phyloP scores from a whole-genome alignment of 768 basidiomycete genomes.

The Amanita fuliginea region DNA sequence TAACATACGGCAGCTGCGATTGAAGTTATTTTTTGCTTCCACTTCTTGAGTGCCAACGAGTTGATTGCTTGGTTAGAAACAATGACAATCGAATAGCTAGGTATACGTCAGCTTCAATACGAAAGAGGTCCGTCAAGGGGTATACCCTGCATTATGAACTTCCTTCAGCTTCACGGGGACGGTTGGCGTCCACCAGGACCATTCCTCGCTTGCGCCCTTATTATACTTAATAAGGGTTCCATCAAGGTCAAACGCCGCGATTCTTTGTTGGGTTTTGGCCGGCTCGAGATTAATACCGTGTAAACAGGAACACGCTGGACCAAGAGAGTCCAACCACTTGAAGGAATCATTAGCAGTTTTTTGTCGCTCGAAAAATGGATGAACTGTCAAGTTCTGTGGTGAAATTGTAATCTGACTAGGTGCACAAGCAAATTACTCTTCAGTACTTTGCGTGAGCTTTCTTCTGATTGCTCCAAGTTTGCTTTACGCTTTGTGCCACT shows the following conservation, averaged over 20 bases:
- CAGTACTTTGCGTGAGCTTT: neutral
- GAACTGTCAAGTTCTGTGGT: constrained; percentile 14
- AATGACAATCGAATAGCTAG: constrained; percentile 55
- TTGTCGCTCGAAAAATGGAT: constrained; percentile 23
- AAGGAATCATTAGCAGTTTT: constrained; percentile 14
- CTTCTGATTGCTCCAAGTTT: neutral
- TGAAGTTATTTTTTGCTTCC: constrained; percentile 67
- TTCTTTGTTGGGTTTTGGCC: constrained; percentile 30
- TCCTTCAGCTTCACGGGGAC: constrained; percentile 57
- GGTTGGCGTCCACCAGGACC: constrained; percentile 64
- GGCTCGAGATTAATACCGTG: constrained; percentile 33
- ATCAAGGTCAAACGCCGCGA: constrained; percentile 81
- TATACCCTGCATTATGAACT: constrained; percentile 50
- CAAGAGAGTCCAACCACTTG: constrained; percentile 30
- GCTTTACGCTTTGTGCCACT: neutral
- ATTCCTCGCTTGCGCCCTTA: constrained; percentile 25
- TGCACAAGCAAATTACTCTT: neutral
- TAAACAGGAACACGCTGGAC: constrained; percentile 27
- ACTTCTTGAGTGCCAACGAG: constrained; percentile 35
- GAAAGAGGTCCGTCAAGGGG: constrained; percentile 4
- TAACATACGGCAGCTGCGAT: constrained; percentile 51
- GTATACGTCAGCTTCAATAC: neutral
- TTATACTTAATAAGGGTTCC: constrained; percentile 66
- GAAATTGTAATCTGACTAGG: neutral
- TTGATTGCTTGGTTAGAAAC: constrained; percentile 73